Evolutionary conservation across 2,329 filamentous ascomycete species (phyloP), one percentile per base, ranked within the genome.

Genomic region (Neonectria ditissima): DNA sequence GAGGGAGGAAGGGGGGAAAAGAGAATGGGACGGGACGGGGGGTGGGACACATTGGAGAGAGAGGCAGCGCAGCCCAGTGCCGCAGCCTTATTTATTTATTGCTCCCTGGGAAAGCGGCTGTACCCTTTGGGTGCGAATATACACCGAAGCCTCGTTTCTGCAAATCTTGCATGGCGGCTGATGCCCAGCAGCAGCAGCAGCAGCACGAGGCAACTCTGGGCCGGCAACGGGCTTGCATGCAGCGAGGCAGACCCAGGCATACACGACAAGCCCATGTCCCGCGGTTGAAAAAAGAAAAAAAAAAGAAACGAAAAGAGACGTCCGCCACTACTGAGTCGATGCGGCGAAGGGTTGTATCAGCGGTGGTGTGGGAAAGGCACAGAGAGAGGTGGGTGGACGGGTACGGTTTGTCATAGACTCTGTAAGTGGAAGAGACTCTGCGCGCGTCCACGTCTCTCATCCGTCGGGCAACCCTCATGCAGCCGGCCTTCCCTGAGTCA

Each of bases 1-100:
- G 53, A 26, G 28, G 28, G 13, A 43, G 28, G 24, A 9, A 34
- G 52, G 30, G 30, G 16, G 43, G 44, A 47, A 39, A n/a, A n/a
- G n/a, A n/a, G n/a, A n/a, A n/a, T n/a, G 39, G 32, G 45, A 57
- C 34, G 34, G 14, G 14, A 13, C 4, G 34, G 34, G 16, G 32
- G 6, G 32, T 13, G 26, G 44, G 48, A 53, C 16, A 37, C 22
- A 8, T 6, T 20, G 16, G 55, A 59, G 55, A 10, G 47, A 52
- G 37, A 52, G n/a, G n/a, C 18, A 32, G 47, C 55, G 26, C 34
- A 59, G 55, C 47, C 47, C 34, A 37, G 16, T 7, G 14, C 16
- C 34, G 14, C 6, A n/a, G 34, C 14, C 34, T 37, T 37, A n/a
- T 37, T 59, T 52, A 59, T 59, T 52, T 52, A 59, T 16, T 47